Evolutionary conservation across 139 green algal genomes (phyloP), one percentile per base, ranked within the genome.

Genomic region (Chlorella sp.): DNA sequence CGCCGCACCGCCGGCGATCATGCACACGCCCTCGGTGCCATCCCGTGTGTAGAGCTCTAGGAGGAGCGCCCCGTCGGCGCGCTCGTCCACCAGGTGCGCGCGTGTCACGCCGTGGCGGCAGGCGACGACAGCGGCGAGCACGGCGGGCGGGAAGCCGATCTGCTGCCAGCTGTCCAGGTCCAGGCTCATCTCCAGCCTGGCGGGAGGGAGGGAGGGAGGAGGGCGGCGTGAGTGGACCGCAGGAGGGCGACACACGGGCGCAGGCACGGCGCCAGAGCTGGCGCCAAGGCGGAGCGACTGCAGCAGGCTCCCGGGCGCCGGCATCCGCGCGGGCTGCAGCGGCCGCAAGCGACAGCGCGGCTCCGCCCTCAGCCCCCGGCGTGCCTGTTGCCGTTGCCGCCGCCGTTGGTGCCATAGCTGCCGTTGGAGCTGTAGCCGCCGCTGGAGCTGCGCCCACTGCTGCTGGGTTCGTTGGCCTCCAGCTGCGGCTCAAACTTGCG

Each of bases 1-100:
- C n/a, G n/a, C n/a, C n/a, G n/a, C n/a, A n/a, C n/a, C n/a, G n/a
- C n/a, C n/a, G n/a, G 83, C 92, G 68, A 98, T 93, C 94, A 98
- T 98, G 60, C 66, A 79, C 40, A 85, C 79, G 33, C 79, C 79
- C 3, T 43, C 67, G 42, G 73, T 85, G 31, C 79, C 79, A 77
- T 98, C 95, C 11, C 93, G 77, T 14, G 92, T 95, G 89, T 98
- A 99, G 38, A 99, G 88, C 89, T 99, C 95, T 36, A 97, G 82
- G 79, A 98, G 84, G 64, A 97, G 73, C 17, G 89, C 92, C 56
- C 77, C 93, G 50, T 97, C 91, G 23, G 90, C 64, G 29, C 86
- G 84, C 3, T 84, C 84, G 77, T 96, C 87, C 11, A 98, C 80
- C 21, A 98, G 69, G 76, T 98, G 93, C 0, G 91, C 80, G 0